Conservation (phyloP, 495 filamentous ascomycete genomes). For the Podospora comata region DNA sequence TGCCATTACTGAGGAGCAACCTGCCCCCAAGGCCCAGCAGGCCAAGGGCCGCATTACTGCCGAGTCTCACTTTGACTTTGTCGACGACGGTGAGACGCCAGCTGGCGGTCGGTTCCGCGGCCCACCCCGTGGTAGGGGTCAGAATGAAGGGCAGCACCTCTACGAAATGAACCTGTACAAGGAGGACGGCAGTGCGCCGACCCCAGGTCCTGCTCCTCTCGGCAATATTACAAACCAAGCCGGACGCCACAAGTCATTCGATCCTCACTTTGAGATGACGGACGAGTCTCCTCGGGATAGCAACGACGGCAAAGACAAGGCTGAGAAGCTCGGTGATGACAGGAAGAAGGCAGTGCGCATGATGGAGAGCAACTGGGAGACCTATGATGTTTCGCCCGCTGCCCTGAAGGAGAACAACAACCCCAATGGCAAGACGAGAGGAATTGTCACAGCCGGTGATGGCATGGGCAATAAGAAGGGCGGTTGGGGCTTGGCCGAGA, state of each 20-base stretch:
- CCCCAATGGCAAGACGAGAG: conserved; percentile 30
- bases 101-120: conserved; percentile 45
- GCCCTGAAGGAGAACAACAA: conserved; percentile 47
- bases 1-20: conserved; percentile 57
- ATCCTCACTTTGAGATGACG: conserved; percentile 64
- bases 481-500: conserved; percentile 22
- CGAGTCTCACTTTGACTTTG: conserved; percentile 65
- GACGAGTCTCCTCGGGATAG: conserved; percentile 55
- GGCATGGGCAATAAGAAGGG: conserved; percentile 73
- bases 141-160: conserved; percentile 64
- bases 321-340: conserved; percentile 42
- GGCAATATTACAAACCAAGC: conserved; percentile 62
- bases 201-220: conserved; percentile 40
- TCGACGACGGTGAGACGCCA: conserved; percentile 26
- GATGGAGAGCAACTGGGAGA: conserved; percentile 65
- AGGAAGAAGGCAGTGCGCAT: conserved; percentile 60
- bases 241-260: conserved; percentile 69
- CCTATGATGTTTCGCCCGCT: conserved; percentile 60
- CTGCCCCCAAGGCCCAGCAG: conserved; percentile 51
- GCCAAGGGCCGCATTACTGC: conserved; percentile 73
- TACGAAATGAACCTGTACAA: conserved; percentile 72
- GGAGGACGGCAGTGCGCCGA: conserved; percentile 46
- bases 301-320: conserved; percentile 24
- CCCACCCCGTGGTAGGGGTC: conserved; percentile 43
- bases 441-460: conserved; percentile 56